These are phyloP conservation scores for Trichoderma parareesei DNA, from an alignment of 495 filamentous ascomycete genomes.

Conservation along the genomic window DNA sequence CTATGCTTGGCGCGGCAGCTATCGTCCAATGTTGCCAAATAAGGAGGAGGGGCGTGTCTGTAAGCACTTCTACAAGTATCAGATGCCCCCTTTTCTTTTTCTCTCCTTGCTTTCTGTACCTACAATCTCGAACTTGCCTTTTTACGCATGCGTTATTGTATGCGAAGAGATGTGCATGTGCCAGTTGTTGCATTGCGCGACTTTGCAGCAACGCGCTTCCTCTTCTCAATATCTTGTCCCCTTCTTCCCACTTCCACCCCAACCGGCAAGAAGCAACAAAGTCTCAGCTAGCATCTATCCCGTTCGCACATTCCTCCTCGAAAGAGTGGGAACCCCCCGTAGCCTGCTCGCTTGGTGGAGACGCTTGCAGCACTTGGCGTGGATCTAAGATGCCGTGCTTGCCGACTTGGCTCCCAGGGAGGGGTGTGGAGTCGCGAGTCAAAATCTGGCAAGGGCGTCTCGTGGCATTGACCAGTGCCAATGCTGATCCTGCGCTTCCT, in stretches of 20 bases:
- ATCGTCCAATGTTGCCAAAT: constrained; percentile 13
- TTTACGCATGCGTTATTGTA: too few species aligned
- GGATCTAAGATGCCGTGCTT: constrained; percentile 11
- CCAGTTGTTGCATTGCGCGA: too few species aligned
- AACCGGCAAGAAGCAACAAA: too few species aligned
- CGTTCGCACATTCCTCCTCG: too few species aligned
- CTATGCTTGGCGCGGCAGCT: constrained; percentile 12
- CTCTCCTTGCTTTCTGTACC: too few species aligned
- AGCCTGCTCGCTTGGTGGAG: background rate
- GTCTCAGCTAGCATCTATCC: too few species aligned
- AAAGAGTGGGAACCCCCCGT: too few species aligned
- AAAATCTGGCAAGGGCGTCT: background rate
- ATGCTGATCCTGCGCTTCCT: constrained; percentile 1
- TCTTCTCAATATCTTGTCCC: background rate
- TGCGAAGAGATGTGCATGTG: too few species aligned
- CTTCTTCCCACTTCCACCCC: too few species aligned
- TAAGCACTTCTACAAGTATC: constrained; percentile 6
- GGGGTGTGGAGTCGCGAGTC: background rate
- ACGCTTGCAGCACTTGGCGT: constrained; percentile 3
- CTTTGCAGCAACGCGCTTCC: too few species aligned
- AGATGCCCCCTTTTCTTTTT: too few species aligned
- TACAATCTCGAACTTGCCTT: too few species aligned
- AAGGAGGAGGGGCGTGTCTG: constrained; percentile 12
- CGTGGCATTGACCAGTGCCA: constrained; percentile 1
- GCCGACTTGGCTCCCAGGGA: constrained; percentile 10